These are phyloP conservation scores for Phytopythium ostracodes DNA, from an alignment of 352 stramenopile genomes.

Conservation along the genomic window DNA sequence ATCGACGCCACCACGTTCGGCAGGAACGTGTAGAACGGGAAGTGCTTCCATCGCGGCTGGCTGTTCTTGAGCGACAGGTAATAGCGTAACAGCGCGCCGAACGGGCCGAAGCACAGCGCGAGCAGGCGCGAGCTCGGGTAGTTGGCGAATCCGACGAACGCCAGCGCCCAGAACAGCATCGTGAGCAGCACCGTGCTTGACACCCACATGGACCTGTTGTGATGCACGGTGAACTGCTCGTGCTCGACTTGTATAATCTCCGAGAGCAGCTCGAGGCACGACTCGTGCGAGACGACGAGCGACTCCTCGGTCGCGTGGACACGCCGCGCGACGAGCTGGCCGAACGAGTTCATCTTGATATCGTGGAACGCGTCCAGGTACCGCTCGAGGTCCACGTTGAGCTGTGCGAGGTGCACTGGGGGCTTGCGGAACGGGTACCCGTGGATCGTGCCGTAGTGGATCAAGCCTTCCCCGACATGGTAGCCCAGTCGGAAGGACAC, in stretches of 20 bases:
- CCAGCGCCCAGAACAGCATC: conserved; percentile 34
- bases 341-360: conserved; percentile 44
- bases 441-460: conserved; percentile 36
- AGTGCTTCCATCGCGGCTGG: conserved; percentile 39
- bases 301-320: conserved; percentile 41
- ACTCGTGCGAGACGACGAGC: conserved; percentile 30
- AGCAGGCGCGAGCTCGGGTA: conserved; percentile 48
- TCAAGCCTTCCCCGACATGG: conserved; percentile 36
- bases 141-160: conserved; percentile 40
- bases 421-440: conserved; percentile 49
- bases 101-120: conserved; percentile 49
- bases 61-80: conserved; percentile 53
- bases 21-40: conserved; percentile 64
- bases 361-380: conserved; percentile 37
- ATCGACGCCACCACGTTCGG: conserved; percentile 53
- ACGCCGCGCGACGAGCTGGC: conserved; percentile 34
- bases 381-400: conserved; percentile 50
- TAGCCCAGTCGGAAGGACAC: conserved; percentile 36
- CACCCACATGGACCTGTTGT: conserved; percentile 28
- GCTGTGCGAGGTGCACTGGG: conserved; percentile 34
- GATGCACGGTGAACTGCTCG: conserved; percentile 33
- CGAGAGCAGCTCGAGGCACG: conserved; percentile 36
- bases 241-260: conserved; percentile 46
- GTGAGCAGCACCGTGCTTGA: conserved; percentile 19
- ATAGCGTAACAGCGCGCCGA: conserved; percentile 53